phyloP scores from a whole-genome alignment of 257 asterid species.

The Schizonepeta tenuifolia region DNA sequence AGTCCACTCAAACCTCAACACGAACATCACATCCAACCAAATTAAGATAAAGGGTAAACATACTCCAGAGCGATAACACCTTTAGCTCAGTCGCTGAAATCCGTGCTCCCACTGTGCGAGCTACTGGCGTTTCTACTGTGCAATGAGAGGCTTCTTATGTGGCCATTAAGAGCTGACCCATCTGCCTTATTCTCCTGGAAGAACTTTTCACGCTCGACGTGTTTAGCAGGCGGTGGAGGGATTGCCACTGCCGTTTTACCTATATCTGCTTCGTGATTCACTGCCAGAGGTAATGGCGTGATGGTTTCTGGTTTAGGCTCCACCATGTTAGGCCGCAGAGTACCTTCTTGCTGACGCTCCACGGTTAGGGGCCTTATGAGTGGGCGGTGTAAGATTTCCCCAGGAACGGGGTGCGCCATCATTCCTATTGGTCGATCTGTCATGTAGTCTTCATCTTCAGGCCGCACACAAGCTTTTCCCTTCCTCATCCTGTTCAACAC shows the following conservation, averaged over 20 bases:
- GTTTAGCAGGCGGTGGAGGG: constrained; percentile 98
- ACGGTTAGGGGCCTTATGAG: constrained; percentile 67
- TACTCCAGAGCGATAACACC: not conserved
- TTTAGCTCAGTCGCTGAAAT: constrained; percentile 60
- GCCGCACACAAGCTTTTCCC: constrained; percentile 86
- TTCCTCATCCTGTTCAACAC: constrained; percentile 68
- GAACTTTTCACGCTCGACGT: constrained; percentile 82
- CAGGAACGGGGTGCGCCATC: constrained; percentile 62
- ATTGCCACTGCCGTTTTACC: constrained; percentile 51
- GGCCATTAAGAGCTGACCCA: constrained; percentile 55
- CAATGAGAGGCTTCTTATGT: constrained; percentile 69
- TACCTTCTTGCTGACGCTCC: constrained; percentile 52
- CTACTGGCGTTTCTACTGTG: constrained; percentile 82
- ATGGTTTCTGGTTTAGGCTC: constrained; percentile 47
- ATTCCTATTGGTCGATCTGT: constrained; percentile 54
- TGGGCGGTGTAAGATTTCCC: constrained; percentile 69
- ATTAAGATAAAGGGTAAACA: not conserved
- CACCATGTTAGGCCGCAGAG: constrained; percentile 30
- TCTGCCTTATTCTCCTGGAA: constrained; percentile 76
- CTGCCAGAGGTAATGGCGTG: constrained; percentile 31
- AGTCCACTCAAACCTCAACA: constrained; percentile 25
- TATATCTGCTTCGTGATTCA: constrained; percentile 37
- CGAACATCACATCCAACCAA: constrained; percentile 33
- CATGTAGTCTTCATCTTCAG: constrained; percentile 60
- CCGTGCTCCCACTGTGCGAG: constrained; percentile 77